These are phyloP conservation scores for Chlamydomonas sp. DNA, from an alignment of 139 green algal species.

Conservation along the genomic window DNA sequence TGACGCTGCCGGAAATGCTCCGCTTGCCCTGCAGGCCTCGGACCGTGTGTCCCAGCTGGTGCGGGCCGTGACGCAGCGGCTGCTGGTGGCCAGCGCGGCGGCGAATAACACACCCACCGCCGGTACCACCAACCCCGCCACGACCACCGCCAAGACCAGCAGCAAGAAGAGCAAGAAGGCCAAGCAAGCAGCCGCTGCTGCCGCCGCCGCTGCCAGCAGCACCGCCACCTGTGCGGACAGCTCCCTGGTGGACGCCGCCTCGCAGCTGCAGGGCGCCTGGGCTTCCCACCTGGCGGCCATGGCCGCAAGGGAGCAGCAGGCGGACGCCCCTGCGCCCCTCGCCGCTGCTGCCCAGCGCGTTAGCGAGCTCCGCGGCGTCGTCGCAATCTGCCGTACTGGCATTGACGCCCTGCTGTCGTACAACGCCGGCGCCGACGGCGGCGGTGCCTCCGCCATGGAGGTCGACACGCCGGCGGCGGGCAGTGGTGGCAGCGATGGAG, in stretches of 20 bases:
- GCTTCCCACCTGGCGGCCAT: constrained; percentile 24
- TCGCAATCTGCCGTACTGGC: neutral
- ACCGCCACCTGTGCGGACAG: neutral
- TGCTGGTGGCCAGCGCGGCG: constrained; percentile 46
- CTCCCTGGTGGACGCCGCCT: constrained; percentile 13
- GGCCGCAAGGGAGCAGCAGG: constrained; percentile 24
- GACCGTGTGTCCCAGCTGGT: constrained; percentile 43
- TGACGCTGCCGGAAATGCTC: no score
- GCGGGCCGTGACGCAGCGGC: constrained; percentile 32
- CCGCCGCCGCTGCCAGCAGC: neutral
- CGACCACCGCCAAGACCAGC: neutral
- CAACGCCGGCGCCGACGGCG: neutral
- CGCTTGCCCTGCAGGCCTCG: constrained; percentile 1
- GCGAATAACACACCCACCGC: constrained; percentile 5
- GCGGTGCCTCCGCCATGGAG: neutral
- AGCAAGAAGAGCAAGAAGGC: neutral
- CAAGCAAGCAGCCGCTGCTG: constrained; percentile 4
- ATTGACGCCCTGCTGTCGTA: neutral
- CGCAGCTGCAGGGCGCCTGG: constrained; percentile 44
- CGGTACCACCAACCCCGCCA: constrained; percentile 7
- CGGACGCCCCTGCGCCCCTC: constrained; percentile 22
- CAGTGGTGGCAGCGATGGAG: no score
- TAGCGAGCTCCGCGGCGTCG: neutral
- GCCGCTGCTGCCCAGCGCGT: neutral
- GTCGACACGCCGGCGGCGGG: no score